Evolutionary conservation across 306 rosid genomes (phyloP), one percentile per base, ranked within the genome.

Genomic region (Acmispon strigosus): DNA sequence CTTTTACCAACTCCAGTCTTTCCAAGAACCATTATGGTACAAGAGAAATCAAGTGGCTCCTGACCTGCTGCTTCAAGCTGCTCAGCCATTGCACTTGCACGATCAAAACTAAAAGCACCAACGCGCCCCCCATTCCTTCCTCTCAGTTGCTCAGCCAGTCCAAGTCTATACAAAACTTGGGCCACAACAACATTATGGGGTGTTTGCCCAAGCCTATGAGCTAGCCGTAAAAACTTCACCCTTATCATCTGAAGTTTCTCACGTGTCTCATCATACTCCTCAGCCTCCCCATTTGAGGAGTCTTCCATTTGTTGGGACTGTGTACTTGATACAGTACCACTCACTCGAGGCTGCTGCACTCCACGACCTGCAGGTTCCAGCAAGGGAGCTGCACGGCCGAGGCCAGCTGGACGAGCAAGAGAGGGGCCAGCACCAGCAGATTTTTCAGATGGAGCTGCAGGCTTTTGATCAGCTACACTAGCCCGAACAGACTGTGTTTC

Each of bases 131-230:
- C 98, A 79, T 84, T 90, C 82, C 97, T 84, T 61, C 98, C 98
- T 76, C 91, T 96, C 57, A 93, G 87, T 77, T 93, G 97, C 79
- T 93, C 98, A 22, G 98, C 98, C 76, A 93, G 80, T 27, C 98
- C 98, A 12, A 93, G 78, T 78, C 98, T 88, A 79, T 93, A 93
- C 77, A 93, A 80, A 83, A 93, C 98, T 73, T 93, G 98, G n/a
- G 98, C 98, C 39, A 93, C 98, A 72, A 93, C 98, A 81, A 90
- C 98, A 83, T 93, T 93, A 69, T 93, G 98, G n/a, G 98, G 98
- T 58, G 98, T 93, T 74, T 93, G 98, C 63, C 98, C 98, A 76
- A 90, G 96, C 82, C 98, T 84, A 73, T 86, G 96, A 13, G 98
- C 94, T 14, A 93, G 88, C 57, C 98, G 91, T 69, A 93, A 78